phyloP scores from a whole-genome alignment of 2,329 filamentous ascomycete species.

The Daldinia eschscholtzii region DNA sequence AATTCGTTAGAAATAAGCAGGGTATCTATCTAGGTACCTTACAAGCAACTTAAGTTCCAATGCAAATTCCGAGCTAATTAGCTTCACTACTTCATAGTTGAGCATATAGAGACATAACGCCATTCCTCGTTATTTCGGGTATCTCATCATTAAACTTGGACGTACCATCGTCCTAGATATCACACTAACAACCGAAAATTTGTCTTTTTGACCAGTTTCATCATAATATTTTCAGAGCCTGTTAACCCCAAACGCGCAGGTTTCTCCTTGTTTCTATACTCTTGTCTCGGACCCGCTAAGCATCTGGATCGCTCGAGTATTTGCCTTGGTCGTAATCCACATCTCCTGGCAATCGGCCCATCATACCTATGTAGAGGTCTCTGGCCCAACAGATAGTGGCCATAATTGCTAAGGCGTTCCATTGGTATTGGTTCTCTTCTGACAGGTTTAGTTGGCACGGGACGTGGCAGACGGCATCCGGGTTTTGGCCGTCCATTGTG shows the following conservation, averaged over 20 bases:
- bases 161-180: not conserved
- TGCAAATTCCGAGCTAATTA: not conserved
- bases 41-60: not conserved
- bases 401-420: constrained; percentile 53
- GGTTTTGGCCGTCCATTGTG: constrained; percentile 49
- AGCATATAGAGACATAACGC: not conserved
- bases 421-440: constrained; percentile 51
- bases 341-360: constrained; percentile 21
- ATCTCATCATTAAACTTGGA: not conserved
- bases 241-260: not conserved
- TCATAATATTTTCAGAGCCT: not conserved
- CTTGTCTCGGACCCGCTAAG: constrained; percentile 28
- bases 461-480: constrained; percentile 45
- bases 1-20: not conserved
- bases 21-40: not conserved
- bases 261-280: constrained; percentile 7
- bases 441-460: constrained; percentile 50
- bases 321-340: constrained; percentile 1
- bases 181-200: not conserved
- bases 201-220: not conserved
- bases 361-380: constrained; percentile 44
- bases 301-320: constrained; percentile 46
- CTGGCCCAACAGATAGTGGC: constrained; percentile 53
- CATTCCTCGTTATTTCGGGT: not conserved
- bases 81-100: not conserved